Base-by-base conservation (phyloP, 2,329 filamentous ascomycete species). In the Fusarium multiceps region DNA sequence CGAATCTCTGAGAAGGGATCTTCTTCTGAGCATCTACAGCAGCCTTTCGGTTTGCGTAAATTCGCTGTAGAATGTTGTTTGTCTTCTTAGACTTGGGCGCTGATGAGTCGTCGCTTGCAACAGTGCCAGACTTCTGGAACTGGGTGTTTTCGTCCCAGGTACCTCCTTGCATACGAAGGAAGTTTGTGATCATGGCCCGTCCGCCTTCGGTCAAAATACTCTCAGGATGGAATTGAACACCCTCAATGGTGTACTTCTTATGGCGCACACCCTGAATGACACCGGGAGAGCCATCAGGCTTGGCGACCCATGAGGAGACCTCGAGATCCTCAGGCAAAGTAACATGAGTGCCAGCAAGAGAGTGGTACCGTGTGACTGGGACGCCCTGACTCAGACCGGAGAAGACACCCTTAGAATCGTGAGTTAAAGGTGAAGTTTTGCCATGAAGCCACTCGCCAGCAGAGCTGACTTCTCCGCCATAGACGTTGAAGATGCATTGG, bases 191-290 rank as follows among this genome's bases (percentile, higher is more conserved):
- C 93, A 99, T 98, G 37, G 87, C 82, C 37, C 94, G 90, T 6
- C 97, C 96, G 62, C 96, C 89, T 47, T 92, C 93, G 0, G 95
- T 98, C 54, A 99, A 83, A 61, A 99, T 99, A 78, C 95, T 98
- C 81, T 99, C 96, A 0, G 96, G 96, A 74, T 99, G 96, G 75
- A 98, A 99, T 78, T 99, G 96, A 18, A 99, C 96, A 42, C 94
- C 96, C 80, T 99, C 96, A n/a, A 98, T 86, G 3, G 93, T 88
- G 75, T 91, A 92, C 76, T 96, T 88, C 83, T 95, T 97, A 84
- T 99, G 96, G 47, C 96, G 90, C 47, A 99, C 92, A 48, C 96
- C 96, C 92, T 98, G 98, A 74, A 99, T 99, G 63, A 98, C 90
- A 30, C 92, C 93, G 70, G 92, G 93, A 30, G 89, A 89, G 54